Conservation (phyloP, 768 basidiomycete genomes). For the Thelephora aurantiotincta region DNA sequence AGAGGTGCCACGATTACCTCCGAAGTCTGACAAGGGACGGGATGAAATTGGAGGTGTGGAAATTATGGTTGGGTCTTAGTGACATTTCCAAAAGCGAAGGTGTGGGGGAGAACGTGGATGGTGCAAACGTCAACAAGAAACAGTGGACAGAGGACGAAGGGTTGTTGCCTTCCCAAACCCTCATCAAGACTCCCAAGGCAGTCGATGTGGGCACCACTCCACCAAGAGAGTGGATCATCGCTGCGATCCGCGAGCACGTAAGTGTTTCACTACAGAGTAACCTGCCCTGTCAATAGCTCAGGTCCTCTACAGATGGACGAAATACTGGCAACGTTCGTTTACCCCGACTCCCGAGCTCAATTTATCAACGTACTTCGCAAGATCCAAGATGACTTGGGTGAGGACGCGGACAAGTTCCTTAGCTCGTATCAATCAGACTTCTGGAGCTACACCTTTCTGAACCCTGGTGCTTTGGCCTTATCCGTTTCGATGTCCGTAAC, state of each 20-base stretch:
- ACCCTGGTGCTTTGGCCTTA: too few species aligned
- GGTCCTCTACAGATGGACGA: conserved; percentile 30
- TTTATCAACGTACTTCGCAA: conserved; percentile 38
- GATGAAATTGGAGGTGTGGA: conserved; percentile 65
- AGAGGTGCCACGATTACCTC: conserved; percentile 37
- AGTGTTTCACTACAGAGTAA: conserved; percentile 14
- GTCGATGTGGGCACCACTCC: conserved; percentile 11
- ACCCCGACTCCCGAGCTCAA: conserved; percentile 60
- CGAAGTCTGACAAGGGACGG: conserved; percentile 47
- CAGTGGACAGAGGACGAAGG: conserved; percentile 34
- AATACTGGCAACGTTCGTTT: conserved; percentile 48
- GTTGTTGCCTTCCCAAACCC: conserved; percentile 10
- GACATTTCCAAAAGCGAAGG: conserved; percentile 9
- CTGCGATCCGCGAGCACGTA: conserved; percentile 47
- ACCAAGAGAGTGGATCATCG: conserved; percentile 26
- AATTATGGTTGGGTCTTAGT: conserved; percentile 43
- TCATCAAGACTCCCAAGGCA: background rate
- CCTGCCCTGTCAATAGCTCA: conserved; percentile 1
- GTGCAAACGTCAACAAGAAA: conserved; percentile 13
- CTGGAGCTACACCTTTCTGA: conserved; percentile 39
- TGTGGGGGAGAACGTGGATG: background rate
- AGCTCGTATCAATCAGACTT: conserved; percentile 25
- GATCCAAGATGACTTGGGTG: too few species aligned
- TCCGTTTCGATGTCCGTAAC: too few species aligned
- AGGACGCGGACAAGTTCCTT: too few species aligned